These are phyloP conservation scores for Suillus tomentosus DNA, from an alignment of 768 basidiomycete species.

Conservation along the genomic window DNA sequence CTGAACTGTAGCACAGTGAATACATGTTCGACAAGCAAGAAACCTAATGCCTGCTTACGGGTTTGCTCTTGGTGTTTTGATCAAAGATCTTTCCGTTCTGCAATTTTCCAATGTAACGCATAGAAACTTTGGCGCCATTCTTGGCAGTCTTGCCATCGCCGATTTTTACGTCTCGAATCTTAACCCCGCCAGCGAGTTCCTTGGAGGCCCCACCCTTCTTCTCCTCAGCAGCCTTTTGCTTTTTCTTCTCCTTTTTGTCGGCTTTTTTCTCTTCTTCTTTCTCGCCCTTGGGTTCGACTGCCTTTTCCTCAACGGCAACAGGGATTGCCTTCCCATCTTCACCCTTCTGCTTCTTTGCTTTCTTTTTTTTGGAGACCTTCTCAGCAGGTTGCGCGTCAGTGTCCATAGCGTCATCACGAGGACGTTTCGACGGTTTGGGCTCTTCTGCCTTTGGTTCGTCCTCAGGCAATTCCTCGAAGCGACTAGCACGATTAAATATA, in stretches of 20 bases:
- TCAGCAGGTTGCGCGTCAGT: slow-evolving; percentile 34
- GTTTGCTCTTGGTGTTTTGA: slow-evolving; percentile 80
- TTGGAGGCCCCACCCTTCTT: slow-evolving; percentile 28
- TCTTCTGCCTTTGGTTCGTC: slow-evolving; percentile 20
- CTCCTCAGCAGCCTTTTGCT: slow-evolving; percentile 29
- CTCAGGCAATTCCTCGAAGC: slow-evolving; percentile 71
- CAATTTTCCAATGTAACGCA: slow-evolving; percentile 95
- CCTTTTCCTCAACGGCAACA: slow-evolving; percentile 24
- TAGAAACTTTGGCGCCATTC: slow-evolving; percentile 76
- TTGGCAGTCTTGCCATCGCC: slow-evolving; percentile 89
- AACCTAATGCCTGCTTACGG: slow-evolving; percentile 50
- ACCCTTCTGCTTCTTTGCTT: slow-evolving; percentile 73
- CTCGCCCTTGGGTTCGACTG: slow-evolving; percentile 31
- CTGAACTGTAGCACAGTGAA: slow-evolving; percentile 49
- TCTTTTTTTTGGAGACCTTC: slow-evolving; percentile 58
- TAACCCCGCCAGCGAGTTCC: slow-evolving; percentile 68
- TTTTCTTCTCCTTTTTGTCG: slow-evolving; percentile 35
- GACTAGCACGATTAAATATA: slow-evolving; percentile 34
- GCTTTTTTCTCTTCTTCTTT: slow-evolving; percentile 37
- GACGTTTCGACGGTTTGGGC: slow-evolving; percentile 63
- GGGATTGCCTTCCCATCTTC: slow-evolving; percentile 50
- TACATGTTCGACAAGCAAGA: neutral
- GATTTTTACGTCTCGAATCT: slow-evolving; percentile 72
- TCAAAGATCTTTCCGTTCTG: slow-evolving; percentile 76
- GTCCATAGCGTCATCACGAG: slow-evolving; percentile 61